These are phyloP conservation scores for Trametes punicea DNA, from an alignment of 768 basidiomycete species.

Conservation along the genomic window DNA sequence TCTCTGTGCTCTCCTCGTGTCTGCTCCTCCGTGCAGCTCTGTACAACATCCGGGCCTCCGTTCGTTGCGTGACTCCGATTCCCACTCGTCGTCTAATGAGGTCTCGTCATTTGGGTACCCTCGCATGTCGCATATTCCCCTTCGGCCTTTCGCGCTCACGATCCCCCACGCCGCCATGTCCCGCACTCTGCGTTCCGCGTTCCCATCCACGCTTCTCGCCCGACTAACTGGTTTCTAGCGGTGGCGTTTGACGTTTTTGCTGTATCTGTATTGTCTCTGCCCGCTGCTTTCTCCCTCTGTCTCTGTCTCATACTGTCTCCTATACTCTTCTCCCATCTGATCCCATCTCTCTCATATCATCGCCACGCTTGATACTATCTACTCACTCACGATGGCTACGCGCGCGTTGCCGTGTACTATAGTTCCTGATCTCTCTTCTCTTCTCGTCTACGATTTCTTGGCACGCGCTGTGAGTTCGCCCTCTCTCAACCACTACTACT, in stretches of 20 bases:
- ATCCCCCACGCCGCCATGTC: background rate
- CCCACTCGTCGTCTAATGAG: slow-evolving; percentile 4
- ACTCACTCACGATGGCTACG: background rate
- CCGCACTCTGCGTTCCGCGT: background rate
- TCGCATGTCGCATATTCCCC: slow-evolving; percentile 16
- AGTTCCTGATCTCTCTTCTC: background rate
- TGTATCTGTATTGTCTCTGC: slow-evolving; percentile 10
- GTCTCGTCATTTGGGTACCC: slow-evolving; percentile 12
- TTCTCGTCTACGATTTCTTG: background rate
- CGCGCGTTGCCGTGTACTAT: slow-evolving; percentile 9
- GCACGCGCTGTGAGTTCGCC: background rate
- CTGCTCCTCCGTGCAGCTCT: background rate
- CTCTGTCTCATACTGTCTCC: slow-evolving; percentile 2
- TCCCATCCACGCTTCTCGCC: background rate
- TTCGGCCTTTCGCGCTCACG: background rate
- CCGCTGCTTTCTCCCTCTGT: background rate
- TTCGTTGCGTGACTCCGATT: background rate
- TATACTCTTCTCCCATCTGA: background rate
- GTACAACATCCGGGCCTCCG: slow-evolving; percentile 6
- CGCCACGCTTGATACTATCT: background rate
- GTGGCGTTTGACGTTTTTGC: slow-evolving; percentile 1
- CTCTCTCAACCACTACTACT: background rate
- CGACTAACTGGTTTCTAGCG: background rate
- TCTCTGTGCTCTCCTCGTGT: background rate
- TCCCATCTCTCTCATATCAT: background rate